Evolutionary conservation across 2,329 filamentous ascomycete species (phyloP).

Genomic region (Pyrenochaeta sp.): DNA sequence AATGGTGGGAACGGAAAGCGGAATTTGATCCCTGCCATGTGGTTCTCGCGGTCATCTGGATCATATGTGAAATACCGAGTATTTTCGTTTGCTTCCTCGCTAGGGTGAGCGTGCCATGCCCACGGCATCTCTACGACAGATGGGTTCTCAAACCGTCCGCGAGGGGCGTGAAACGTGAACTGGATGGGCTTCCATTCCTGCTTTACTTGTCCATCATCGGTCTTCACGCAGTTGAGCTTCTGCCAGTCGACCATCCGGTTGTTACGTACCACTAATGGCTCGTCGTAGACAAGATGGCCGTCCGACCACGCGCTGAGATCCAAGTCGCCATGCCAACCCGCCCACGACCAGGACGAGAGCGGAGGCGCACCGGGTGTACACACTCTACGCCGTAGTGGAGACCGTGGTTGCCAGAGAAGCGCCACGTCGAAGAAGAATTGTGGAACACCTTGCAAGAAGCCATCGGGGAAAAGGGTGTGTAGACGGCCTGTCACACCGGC

Average conservation of each 20-base stretch:
- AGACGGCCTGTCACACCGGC: slow-evolving; percentile 13
- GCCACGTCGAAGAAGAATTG: slow-evolving; percentile 22
- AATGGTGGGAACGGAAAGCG: slow-evolving; percentile 10
- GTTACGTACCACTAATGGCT: slow-evolving; percentile 5
- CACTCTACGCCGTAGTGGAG: slow-evolving; percentile 6
- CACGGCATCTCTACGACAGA: neutral
- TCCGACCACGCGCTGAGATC: slow-evolving; percentile 11
- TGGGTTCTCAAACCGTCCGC: too few species aligned
- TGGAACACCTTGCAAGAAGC: slow-evolving; percentile 22
- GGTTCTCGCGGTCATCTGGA: neutral
- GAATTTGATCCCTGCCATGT: slow-evolving; percentile 7
- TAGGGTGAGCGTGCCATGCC: slow-evolving; percentile 10
- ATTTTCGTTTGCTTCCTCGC: slow-evolving; percentile 5
- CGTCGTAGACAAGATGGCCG: slow-evolving; percentile 9
- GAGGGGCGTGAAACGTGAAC: too few species aligned
- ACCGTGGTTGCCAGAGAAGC: slow-evolving; percentile 18
- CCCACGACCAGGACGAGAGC: slow-evolving; percentile 17
- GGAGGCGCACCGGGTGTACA: neutral
- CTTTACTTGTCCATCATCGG: slow-evolving; percentile 2
- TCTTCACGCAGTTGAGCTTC: slow-evolving; percentile 10
- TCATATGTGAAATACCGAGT: slow-evolving; percentile 2
- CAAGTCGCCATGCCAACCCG: slow-evolving; percentile 17
- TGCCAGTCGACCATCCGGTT: slow-evolving; percentile 11
- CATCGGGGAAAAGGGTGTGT: slow-evolving; percentile 10
- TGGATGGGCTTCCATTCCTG: neutral